Evolutionary conservation across 805 yeast genomes (phyloP).

Genomic region (Barnettozyma wickerhamii): DNA sequence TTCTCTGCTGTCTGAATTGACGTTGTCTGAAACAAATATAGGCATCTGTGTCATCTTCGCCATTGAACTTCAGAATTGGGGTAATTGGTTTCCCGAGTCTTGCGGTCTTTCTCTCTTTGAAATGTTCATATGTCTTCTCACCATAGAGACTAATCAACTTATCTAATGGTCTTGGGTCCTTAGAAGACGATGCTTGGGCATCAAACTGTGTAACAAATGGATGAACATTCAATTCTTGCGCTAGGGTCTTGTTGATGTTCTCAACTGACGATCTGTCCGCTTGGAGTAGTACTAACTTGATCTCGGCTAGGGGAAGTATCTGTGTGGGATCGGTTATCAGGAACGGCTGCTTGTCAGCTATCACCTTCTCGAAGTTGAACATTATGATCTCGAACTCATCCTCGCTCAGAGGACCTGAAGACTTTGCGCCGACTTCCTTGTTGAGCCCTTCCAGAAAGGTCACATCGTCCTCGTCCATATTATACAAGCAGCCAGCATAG

Average conservation of each 20-base stretch:
- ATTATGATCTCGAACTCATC: constrained; percentile 82
- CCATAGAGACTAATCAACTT: constrained; percentile 59
- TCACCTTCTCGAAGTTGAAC: constrained; percentile 66
- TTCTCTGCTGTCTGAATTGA: constrained; percentile 92
- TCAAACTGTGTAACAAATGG: constrained; percentile 59
- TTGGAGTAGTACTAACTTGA: constrained; percentile 46
- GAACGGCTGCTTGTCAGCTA: constrained; percentile 84
- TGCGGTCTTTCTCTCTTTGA: constrained; percentile 69
- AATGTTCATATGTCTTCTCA: constrained; percentile 65
- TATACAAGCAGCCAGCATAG: constrained; percentile 78
- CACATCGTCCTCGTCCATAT: constrained; percentile 88
- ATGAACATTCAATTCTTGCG: constrained; percentile 49
- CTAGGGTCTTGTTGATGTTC: constrained; percentile 53
- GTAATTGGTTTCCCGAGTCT: constrained; percentile 66
- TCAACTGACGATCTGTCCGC: constrained; percentile 45
- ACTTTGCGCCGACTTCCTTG: constrained; percentile 23
- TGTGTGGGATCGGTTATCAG: constrained; percentile 79
- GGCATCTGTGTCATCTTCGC: constrained; percentile 91
- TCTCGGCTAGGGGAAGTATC: constrained; percentile 64
- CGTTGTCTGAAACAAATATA: constrained; percentile 94
- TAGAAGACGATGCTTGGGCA: constrained; percentile 28
- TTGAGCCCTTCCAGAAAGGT: constrained; percentile 49
- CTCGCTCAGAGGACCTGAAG: constrained; percentile 48
- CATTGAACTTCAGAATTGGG: constrained; percentile 73
- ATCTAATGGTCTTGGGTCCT: constrained; percentile 40